Conservation (phyloP, 2,329 filamentous ascomycete species). For the Chaetomium strumarium region DNA sequence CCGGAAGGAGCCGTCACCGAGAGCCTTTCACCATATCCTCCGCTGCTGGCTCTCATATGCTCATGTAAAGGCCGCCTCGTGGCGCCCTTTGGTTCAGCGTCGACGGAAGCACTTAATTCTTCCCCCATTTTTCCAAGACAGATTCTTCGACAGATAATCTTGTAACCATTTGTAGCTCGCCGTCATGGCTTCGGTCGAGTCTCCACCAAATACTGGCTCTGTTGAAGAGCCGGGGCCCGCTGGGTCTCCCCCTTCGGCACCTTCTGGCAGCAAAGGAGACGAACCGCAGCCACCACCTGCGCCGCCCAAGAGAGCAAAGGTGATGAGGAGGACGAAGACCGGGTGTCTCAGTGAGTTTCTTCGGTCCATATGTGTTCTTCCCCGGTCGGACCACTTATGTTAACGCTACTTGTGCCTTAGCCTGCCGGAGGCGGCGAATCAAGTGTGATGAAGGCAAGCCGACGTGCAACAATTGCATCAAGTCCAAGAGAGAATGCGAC, state of each 20-base stretch:
- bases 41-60: neutral
- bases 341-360: conserved; percentile 72
- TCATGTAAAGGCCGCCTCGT: neutral
- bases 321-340: conserved; percentile 77
- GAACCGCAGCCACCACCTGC: conserved; percentile 13
- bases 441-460: conserved; percentile 92
- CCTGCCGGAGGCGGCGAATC: conserved; percentile 89
- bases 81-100: neutral
- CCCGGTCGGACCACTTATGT: neutral
- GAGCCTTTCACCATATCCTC: neutral
- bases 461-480: conserved; percentile 77
- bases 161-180: neutral
- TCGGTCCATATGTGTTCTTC: conserved; percentile 16
- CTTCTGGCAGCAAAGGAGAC: conserved; percentile 33
- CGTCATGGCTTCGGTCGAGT: conserved; percentile 13
- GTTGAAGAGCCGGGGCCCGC: neutral
- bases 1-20: neutral
- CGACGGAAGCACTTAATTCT: neutral
- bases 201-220: neutral
- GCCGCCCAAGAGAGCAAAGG: conserved; percentile 42
- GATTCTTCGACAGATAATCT: neutral
- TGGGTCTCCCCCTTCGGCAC: conserved; percentile 25
- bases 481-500: conserved; percentile 77
- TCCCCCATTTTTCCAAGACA: neutral
- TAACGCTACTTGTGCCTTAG: conserved; percentile 38